phyloP scores from a whole-genome alignment of 2,329 filamentous ascomycete species.

The Ophiobolus disseminans region DNA sequence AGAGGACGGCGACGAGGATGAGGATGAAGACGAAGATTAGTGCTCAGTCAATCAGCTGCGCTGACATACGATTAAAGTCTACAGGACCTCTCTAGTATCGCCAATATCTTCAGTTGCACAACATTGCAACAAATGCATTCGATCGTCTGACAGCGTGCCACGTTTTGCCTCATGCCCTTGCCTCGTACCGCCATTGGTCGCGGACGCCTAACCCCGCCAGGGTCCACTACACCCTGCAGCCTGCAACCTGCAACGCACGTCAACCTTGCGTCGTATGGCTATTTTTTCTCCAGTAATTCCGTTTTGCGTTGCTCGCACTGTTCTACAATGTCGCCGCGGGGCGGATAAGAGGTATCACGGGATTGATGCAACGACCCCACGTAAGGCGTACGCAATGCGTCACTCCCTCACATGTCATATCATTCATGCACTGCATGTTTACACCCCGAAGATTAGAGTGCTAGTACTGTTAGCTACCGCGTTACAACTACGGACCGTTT shows the following conservation, averaged over 20 bases:
- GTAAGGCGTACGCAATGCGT: conserved; percentile 1
- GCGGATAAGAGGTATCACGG: neutral
- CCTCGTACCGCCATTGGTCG: neutral
- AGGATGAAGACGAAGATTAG: conserved; percentile 28
- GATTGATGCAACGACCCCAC: conserved; percentile 1
- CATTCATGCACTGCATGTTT: too few species aligned
- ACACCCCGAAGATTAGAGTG: too few species aligned
- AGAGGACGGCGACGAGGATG: conserved; percentile 33
- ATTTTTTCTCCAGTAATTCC: neutral
- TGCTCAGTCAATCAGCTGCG: conserved; percentile 1
- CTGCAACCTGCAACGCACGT: conserved; percentile 5
- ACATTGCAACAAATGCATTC: neutral
- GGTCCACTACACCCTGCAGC: neutral
- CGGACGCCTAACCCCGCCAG: neutral
- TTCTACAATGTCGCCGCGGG: neutral
- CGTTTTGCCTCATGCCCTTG: neutral
- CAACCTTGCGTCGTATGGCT: conserved; percentile 3
- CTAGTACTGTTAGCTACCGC: too few species aligned
- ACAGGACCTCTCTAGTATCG: too few species aligned
- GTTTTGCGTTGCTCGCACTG: neutral
- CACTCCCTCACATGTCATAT: neutral
- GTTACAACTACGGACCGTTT: too few species aligned
- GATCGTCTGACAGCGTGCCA: neutral
- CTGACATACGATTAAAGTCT: too few species aligned
- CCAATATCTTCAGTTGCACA: too few species aligned